Percentiles rank a stretch among this genome's conserved stretches.
These are phyloP conservation scores for Alternaria brassicae DNA, from an alignment of 2,329 filamentous ascomycete species.

Conservation along the genomic window DNA sequence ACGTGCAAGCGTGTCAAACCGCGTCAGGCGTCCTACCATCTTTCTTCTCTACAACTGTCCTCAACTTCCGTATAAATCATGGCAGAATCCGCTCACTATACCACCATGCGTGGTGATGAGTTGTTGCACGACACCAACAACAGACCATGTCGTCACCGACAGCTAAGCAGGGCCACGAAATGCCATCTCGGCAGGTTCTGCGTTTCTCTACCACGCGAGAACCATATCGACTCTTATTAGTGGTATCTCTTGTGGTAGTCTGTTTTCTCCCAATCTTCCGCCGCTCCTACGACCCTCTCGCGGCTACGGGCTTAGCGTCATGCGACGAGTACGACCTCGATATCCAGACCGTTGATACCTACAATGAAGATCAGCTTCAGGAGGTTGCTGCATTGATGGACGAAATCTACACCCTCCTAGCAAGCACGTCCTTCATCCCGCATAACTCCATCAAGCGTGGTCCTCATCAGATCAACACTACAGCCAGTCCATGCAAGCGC, in stretches of 20 bases:
- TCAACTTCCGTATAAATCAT: background rate
- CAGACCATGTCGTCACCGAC: background rate
- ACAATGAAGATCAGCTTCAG: conserved; percentile 16
- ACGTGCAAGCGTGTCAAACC: conserved; percentile 22
- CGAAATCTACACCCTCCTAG: conserved; percentile 19
- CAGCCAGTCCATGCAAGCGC: conserved; percentile 16
- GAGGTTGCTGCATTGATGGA: conserved; percentile 20
- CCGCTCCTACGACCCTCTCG: conserved; percentile 6
- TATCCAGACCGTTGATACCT: background rate
- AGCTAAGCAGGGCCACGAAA: background rate
- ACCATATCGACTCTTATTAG: conserved; percentile 19
- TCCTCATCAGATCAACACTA: conserved; percentile 22
- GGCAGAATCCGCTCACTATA: background rate
- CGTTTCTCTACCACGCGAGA: background rate
- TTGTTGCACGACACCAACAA: background rate
- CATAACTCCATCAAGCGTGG: conserved; percentile 18
- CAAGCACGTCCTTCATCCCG: conserved; percentile 19
- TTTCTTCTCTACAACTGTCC: background rate
- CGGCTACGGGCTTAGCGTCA: background rate
- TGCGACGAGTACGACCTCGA: background rate
- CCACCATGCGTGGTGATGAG: background rate
- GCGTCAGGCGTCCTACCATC: background rate
- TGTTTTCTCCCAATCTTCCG: conserved; percentile 9
- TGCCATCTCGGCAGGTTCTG: background rate
- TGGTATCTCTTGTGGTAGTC: conserved; percentile 16